These are phyloP conservation scores for Hypomontagnella monticulosa DNA, from an alignment of 495 filamentous ascomycete genomes.

Conservation along the genomic window DNA sequence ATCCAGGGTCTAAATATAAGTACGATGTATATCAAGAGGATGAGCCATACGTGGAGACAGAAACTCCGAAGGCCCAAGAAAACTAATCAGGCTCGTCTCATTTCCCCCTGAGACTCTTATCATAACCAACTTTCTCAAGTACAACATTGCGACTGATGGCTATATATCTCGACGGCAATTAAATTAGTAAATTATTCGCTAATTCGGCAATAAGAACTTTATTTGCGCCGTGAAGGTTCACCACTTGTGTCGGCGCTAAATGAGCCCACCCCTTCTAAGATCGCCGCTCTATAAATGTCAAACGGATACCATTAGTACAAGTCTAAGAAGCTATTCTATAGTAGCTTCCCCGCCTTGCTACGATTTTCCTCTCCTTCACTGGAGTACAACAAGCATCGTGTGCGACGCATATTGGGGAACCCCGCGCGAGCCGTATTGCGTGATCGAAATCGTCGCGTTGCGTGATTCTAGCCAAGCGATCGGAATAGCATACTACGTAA, in stretches of 20 bases:
- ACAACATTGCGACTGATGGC: too few species aligned
- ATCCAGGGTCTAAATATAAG: slow-evolving; percentile 64
- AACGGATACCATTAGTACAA: too few species aligned
- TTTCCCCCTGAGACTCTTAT: too few species aligned
- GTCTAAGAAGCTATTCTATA: background rate
- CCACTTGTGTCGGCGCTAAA: too few species aligned
- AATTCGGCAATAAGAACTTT: too few species aligned
- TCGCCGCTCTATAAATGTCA: too few species aligned
- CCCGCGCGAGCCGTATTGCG: slow-evolving; percentile 34
- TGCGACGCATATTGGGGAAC: slow-evolving; percentile 12
- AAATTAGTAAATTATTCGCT: background rate
- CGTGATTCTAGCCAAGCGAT: slow-evolving; percentile 25
- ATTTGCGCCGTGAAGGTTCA: too few species aligned
- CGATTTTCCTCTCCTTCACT: slow-evolving; percentile 8
- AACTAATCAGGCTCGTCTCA: background rate
- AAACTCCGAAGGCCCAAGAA: background rate
- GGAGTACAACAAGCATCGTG: slow-evolving; percentile 12
- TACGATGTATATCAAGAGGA: slow-evolving; percentile 68
- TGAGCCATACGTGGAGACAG: slow-evolving; percentile 41
- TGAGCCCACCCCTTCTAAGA: too few species aligned
- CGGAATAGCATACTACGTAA: slow-evolving; percentile 10
- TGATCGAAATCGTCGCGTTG: slow-evolving; percentile 29
- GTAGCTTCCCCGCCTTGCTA: background rate
- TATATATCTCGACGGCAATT: background rate
- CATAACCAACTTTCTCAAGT: too few species aligned